Evolutionary conservation across 257 asterid species (phyloP).

Genomic region (Salvia splendens): DNA sequence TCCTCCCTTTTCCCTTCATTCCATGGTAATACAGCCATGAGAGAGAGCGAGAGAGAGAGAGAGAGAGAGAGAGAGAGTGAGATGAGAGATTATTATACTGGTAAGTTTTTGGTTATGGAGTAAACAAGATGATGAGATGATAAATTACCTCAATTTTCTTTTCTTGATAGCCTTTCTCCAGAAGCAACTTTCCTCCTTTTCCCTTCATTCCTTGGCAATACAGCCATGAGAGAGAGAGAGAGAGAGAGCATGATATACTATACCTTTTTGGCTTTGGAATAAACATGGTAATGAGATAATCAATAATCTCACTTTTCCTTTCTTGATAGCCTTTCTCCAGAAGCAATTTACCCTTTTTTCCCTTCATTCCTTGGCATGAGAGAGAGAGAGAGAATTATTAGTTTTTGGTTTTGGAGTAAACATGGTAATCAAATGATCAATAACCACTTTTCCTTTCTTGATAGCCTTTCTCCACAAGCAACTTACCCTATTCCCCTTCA

Average conservation of each 20-base stretch:
- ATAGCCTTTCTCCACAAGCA: conserved; percentile 39
- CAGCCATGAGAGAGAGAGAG: too few relatives aligned
- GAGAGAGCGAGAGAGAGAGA: too few relatives aligned
- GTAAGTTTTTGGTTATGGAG: neutral
- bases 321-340: conserved; percentile 30
- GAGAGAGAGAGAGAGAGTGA: neutral
- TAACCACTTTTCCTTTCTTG: conserved; percentile 22
- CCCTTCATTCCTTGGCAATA: too few relatives aligned
- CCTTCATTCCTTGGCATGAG: too few relatives aligned
- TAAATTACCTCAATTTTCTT: conserved; percentile 23
- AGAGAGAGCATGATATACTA: neutral
- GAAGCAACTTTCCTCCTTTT: conserved; percentile 31
- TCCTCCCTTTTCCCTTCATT: neutral
- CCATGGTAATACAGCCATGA: too few relatives aligned
- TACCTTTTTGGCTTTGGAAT: neutral
- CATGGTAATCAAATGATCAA: conserved; percentile 14
- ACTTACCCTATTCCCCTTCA: conserved; percentile 33
- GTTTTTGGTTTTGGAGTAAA: neutral
- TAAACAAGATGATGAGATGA: conserved; percentile 4
- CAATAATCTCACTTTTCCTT: conserved; percentile 23
- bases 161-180: conserved; percentile 30
- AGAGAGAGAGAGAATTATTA: neutral
- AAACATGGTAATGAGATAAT: conserved; percentile 13
- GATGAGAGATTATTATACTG: conserved; percentile 3
- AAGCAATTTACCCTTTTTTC: conserved; percentile 30